Evolutionary conservation across 108 stramenopile genomes (phyloP), one percentile per base, ranked within the genome.

Genomic region (Skeletonema grethae): DNA sequence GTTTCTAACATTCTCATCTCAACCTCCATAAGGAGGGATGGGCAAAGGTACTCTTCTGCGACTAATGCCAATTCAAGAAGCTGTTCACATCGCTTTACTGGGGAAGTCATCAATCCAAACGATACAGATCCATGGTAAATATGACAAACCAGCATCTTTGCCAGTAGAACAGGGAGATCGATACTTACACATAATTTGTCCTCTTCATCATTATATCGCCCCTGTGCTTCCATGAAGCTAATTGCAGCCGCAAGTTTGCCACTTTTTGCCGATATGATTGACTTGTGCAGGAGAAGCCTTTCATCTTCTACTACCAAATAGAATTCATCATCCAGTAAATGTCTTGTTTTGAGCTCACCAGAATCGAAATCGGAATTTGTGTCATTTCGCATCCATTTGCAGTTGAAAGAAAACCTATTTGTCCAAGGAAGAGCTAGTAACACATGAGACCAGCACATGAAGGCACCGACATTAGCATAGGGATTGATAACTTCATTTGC

Each of bases 31-130:
- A 82, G 36, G 12, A 94, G 65, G 12, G 87, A 77, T 7, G 82
- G 86, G 48, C 84, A 84, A 20, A 94, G 63, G 64, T 82, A 91
- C 63, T 94, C 90, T 81, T 91, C 89, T 9, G 87, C 90, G 32
- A 94, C 24, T 7, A 88, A 16, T 59, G 87, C 79, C n/a, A 91
- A 58, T 10, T 91, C 87, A 38, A 91, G 60, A 6, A 94, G 70
- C 28, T 87, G 84, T 57, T 70, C 53, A 57, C 82, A 84, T 34
- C 59, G 48, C 58, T 48, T 38, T 13, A 56, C 35, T 13, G 69
- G 58, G 11, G 72, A 46, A 53, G 39, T 36, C 69, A 85, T 61
- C 69, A 86, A 83, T 0, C 87, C 87, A 46, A 64, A 74, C 20
- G 56, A 62, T 9, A 93, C 78, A 3, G 90, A 90, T 7, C 90